phyloP scores from a whole-genome alignment of 768 basidiomycete genomes.

The Xerocomellus dryophilus region DNA sequence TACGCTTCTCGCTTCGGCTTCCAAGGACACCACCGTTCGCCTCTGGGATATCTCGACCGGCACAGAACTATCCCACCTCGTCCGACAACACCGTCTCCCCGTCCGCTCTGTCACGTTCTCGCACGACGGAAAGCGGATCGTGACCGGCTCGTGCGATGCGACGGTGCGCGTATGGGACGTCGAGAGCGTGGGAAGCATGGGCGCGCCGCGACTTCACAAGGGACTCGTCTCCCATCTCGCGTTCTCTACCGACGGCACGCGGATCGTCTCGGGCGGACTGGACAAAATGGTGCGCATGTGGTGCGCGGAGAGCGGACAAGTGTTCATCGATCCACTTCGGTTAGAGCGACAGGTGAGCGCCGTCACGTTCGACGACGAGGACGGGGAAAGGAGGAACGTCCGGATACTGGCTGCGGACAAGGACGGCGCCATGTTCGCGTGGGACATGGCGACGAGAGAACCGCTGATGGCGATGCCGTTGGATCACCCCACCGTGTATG shows the following conservation, averaged over 20 bases:
- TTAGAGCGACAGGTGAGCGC: slow-evolving; percentile 17
- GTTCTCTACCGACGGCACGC: slow-evolving; percentile 29
- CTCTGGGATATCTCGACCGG: slow-evolving; percentile 26
- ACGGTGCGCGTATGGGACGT: slow-evolving; percentile 34
- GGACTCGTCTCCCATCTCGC: slow-evolving; percentile 25
- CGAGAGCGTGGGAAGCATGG: slow-evolving; percentile 29
- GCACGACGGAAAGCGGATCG: slow-evolving; percentile 24
- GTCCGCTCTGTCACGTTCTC: slow-evolving; percentile 29
- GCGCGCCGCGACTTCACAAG: slow-evolving; percentile 24
- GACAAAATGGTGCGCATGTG: slow-evolving; percentile 32
- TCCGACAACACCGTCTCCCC: slow-evolving; percentile 28
- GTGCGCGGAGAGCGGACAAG: slow-evolving; percentile 23
- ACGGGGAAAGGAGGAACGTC: background rate
- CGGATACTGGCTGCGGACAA: slow-evolving; percentile 28
- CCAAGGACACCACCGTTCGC: slow-evolving; percentile 31
- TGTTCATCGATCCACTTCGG: slow-evolving; percentile 18
- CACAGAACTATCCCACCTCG: slow-evolving; percentile 22
- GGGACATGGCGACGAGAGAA: slow-evolving; percentile 23
- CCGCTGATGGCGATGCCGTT: slow-evolving; percentile 17
- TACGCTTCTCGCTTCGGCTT: slow-evolving; percentile 28
- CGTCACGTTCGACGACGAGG: slow-evolving; percentile 25
- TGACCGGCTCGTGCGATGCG: slow-evolving; percentile 27
- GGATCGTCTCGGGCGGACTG: slow-evolving; percentile 29
- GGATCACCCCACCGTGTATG: slow-evolving; percentile 17
- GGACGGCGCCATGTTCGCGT: slow-evolving; percentile 24